Evolutionary conservation across 2,329 filamentous ascomycete genomes (phyloP), one percentile per base, ranked within the genome.

Genomic region (Sporothrix pallida): DNA sequence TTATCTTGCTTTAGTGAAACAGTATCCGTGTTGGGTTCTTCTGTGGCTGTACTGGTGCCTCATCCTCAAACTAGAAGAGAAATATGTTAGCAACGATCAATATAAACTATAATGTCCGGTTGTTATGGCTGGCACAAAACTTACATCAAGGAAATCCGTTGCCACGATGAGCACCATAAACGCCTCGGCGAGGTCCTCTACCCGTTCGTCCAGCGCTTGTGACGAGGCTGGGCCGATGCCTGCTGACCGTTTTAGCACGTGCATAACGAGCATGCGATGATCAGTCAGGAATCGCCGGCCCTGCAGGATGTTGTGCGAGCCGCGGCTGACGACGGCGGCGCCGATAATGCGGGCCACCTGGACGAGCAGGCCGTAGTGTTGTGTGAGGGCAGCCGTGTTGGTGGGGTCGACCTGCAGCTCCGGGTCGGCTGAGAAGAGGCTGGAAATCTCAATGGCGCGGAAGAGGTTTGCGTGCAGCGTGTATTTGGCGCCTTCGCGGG

Each of bases 401-500:
- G 62, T 44, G 82, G 78, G 80, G 88, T 88, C 87, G 74, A 95
- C 90, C 75, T 97, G 94, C 72, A 99, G 90, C 81, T 99, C 96
- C 0, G 96, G 96, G 80, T 99, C 96, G 13, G 93, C 92, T 9
- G 90, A 86, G 81, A 98, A 99, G 26, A 98, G 87, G n/a, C 90
- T 89, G 0, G 94, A 97, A 73, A 92, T 89, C 75, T 92, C 92
- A 42, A 98, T 85, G 0, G 93, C 88, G 62, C 91, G 88, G 84
- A 99, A 95, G 5, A 99, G 87, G 75, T 95, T 95, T 9, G 93
- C 93, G 78, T 97, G 94, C 58, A 98, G 86, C n/a, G 98, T 90
- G 76, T 93, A 90, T 74, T 91, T 92, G 65, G 96, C 95, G 42
- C 96, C 97, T n/a, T 88, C 84, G 73, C 92, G 91, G 1, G 92